Evolutionary conservation across 306 rosid genomes (phyloP), one percentile per base, ranked within the genome.

Genomic region (Sicyos edulis): DNA sequence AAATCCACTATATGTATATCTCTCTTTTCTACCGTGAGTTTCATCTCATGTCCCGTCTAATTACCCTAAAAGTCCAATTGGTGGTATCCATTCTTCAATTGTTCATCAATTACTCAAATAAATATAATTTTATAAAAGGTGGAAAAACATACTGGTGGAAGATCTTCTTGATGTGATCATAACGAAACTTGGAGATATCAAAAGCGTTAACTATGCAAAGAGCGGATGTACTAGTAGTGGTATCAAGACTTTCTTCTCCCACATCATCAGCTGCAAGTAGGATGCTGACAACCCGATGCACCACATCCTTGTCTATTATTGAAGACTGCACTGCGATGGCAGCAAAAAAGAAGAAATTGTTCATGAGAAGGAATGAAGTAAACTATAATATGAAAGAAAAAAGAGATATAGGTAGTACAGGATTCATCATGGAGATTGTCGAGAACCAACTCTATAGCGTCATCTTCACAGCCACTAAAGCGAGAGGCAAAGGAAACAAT

Each of bases 401-500:
- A 60, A 52, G 40, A 45, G 17, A 19, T 13, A 8, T 3, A 61
- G 52, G n/a, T 0, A 12, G 62, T 82, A 90, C 96, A 57, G 45
- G 96, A 86, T 67, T 83, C 85, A 45, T 70, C 70, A 51, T 82
- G 83, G 40, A 90, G 86, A 34, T 77, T 72, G 55, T 84, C 87
- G 67, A 90, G 96, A 51, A 93, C 79, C 74, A 90, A 66, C 19
- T 87, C 89, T 68, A 86, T 72, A 68, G 93, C 90, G 29, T 81
- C 89, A 37, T 85, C 90, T 58, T 85, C 83, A 50, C 75, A 47
- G 54, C 78, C 84, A 24, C 57, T 51, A 77, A 79, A 90, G 10
- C 83, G 85, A 51, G 86, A 51, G 26, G 79, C 90, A 76, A 88
- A 93, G 63, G 89, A 82, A 71, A 88, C 85, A 77, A 93, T 87